Evolutionary conservation across 2,329 filamentous ascomycete genomes (phyloP).

Genomic region (Coleophoma crateriformis): DNA sequence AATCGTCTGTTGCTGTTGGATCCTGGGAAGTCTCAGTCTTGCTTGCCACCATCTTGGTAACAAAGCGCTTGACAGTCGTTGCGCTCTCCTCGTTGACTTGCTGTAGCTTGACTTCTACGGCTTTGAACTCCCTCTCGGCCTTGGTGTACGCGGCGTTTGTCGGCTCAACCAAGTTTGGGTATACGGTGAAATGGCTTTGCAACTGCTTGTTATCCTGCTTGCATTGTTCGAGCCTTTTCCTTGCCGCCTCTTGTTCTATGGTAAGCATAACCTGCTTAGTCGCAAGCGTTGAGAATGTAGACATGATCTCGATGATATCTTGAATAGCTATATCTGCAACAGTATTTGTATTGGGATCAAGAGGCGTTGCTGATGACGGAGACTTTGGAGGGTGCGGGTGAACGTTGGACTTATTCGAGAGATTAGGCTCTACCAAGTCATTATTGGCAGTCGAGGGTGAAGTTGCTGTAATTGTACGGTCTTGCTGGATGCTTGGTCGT

Average conservation of each 20-base stretch:
- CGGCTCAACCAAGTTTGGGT: not conserved
- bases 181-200: conserved; percentile 3
- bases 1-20: no score
- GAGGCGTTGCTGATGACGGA: not conserved
- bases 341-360: not conserved
- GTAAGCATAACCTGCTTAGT: conserved; percentile 2
- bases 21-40: not conserved
- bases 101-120: not conserved
- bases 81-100: not conserved
- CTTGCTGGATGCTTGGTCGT: no score
- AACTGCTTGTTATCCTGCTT: conserved; percentile 5
- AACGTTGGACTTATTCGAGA: no score
- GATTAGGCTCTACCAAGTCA: no score
- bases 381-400: not conserved
- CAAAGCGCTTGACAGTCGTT: not conserved
- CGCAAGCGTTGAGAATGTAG: not conserved
- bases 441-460: no score
- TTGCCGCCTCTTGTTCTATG: conserved; percentile 1
- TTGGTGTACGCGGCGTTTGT: not conserved
- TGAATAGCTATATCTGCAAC: not conserved
- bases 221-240: conserved; percentile 2
- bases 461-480: no score
- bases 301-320: not conserved
- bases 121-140: not conserved
- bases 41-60: not conserved